phyloP scores from a whole-genome alignment of 2,329 filamentous ascomycete genomes.

The Coleophoma cylindrospora region DNA sequence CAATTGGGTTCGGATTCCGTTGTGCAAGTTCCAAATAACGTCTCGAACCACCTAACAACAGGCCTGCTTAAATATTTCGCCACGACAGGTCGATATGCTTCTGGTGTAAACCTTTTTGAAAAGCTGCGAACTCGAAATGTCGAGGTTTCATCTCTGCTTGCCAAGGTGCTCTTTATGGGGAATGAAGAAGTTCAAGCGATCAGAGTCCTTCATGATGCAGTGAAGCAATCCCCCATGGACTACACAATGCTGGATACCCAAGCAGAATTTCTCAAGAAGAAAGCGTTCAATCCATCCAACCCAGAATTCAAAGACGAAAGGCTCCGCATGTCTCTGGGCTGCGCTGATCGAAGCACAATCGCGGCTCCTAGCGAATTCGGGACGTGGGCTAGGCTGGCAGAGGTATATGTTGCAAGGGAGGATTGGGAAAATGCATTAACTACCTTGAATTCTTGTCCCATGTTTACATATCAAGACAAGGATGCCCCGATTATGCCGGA shows the following conservation, averaged over 20 bases:
- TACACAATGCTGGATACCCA: conserved; percentile 95
- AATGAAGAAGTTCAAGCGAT: conserved; percentile 98
- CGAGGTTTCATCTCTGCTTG: conserved; percentile 88
- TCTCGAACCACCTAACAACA: conserved; percentile 93
- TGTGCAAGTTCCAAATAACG: conserved; percentile 94
- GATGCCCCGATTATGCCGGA: conserved; percentile 93
- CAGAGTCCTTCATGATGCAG: conserved; percentile 76
- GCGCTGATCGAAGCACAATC: conserved; percentile 90
- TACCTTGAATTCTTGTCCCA: conserved; percentile 95
- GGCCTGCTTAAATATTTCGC: conserved; percentile 92
- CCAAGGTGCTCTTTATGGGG: conserved; percentile 87
- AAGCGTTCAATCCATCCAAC: conserved; percentile 56
- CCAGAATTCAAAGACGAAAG: conserved; percentile 58
- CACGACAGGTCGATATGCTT: conserved; percentile 89
- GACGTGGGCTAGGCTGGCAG: conserved; percentile 89
- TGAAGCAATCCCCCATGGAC: conserved; percentile 94
- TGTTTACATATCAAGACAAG: conserved; percentile 99
- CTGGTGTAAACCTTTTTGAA: conserved; percentile 95
- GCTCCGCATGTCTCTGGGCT: conserved; percentile 81
- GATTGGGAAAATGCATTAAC: conserved; percentile 95
- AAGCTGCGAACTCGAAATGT: conserved; percentile 87
- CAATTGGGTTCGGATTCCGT: conserved; percentile 95
- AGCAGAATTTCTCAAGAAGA: conserved; percentile 84
- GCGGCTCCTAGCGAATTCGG: conserved; percentile 95
- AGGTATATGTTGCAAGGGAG: conserved; percentile 90